These are phyloP conservation scores for Lolium perenne DNA, from an alignment of 176 grass and related monocot species.

Conservation along the genomic window DNA sequence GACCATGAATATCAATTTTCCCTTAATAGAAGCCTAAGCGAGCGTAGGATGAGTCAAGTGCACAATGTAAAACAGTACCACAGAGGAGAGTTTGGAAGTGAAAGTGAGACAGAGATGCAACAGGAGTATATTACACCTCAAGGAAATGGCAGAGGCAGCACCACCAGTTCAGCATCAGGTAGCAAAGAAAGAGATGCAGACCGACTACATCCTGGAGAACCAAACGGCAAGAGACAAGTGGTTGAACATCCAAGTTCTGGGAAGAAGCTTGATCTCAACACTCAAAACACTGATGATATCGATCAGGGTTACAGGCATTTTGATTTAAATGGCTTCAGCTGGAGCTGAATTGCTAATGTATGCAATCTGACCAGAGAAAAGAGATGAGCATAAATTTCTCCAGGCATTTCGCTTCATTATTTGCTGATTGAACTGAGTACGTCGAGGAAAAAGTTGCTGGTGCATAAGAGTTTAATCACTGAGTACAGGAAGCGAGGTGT, in stretches of 20 bases:
- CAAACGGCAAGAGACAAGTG: slow-evolving; percentile 44
- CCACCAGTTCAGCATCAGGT: slow-evolving; percentile 49
- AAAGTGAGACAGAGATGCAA: slow-evolving; percentile 42
- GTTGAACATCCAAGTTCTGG: slow-evolving; percentile 51
- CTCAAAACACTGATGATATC: slow-evolving; percentile 65
- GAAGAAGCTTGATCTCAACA: slow-evolving; percentile 75
- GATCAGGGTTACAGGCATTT: slow-evolving; percentile 74
- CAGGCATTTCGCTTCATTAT: slow-evolving; percentile 5
- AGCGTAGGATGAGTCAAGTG: slow-evolving; percentile 41
- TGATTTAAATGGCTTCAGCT: slow-evolving; percentile 91
- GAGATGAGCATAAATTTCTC: slow-evolving; percentile 35
- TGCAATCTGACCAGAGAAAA: slow-evolving; percentile 37
- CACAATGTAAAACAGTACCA: slow-evolving; percentile 39
- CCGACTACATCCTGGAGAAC: slow-evolving; percentile 51
- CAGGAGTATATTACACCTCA: slow-evolving; percentile 43
- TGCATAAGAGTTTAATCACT: slow-evolving; percentile 27
- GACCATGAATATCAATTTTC: slow-evolving; percentile 49
- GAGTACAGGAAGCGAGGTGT: not conserved
- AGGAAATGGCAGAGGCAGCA: slow-evolving; percentile 55
- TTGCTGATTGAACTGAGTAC: not conserved
- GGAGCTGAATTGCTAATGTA: slow-evolving; percentile 69
- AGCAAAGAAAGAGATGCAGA: slow-evolving; percentile 58
- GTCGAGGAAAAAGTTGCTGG: not conserved
- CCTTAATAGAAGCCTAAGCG: slow-evolving; percentile 54
- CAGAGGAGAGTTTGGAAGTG: slow-evolving; percentile 45